phyloP scores from a whole-genome alignment of 1,284 basidiomycete genomes.

The Schizophyllum amplum region DNA sequence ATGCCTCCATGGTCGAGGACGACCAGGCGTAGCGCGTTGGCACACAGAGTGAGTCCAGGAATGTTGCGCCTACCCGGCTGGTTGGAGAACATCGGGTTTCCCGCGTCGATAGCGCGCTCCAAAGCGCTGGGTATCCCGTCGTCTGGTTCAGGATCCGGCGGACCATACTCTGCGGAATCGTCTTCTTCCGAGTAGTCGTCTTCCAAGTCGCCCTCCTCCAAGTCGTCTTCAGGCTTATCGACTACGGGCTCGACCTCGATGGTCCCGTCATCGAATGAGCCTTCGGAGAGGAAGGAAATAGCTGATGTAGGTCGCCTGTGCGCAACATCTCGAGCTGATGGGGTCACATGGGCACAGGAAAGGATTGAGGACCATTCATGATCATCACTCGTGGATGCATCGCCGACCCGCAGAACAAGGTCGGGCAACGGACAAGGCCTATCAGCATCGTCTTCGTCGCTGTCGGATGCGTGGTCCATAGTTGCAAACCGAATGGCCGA shows the following conservation, averaged over 20 bases:
- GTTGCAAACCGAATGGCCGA: not conserved
- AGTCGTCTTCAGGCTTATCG: not conserved
- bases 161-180: not conserved
- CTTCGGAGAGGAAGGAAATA: not conserved
- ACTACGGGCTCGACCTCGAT: not conserved
- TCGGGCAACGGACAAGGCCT: not conserved
- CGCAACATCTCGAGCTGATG: not conserved
- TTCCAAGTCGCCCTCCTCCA: not conserved
- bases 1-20: not conserved
- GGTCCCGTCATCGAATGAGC: not conserved
- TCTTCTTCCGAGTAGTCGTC: not conserved
- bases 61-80: not conserved
- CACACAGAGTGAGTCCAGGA: not conserved
- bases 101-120: not conserved
- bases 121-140: not conserved
- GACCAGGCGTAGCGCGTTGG: not conserved
- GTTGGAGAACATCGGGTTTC: not conserved
- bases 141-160: not conserved
- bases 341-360: not conserved
- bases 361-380: not conserved
- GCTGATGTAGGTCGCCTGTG: not conserved
- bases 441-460: not conserved
- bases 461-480: not conserved
- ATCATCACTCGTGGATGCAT: not conserved
- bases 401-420: not conserved